phyloP scores from a whole-genome alignment of 495 filamentous ascomycete species.

The Venustampulla echinocandica region DNA sequence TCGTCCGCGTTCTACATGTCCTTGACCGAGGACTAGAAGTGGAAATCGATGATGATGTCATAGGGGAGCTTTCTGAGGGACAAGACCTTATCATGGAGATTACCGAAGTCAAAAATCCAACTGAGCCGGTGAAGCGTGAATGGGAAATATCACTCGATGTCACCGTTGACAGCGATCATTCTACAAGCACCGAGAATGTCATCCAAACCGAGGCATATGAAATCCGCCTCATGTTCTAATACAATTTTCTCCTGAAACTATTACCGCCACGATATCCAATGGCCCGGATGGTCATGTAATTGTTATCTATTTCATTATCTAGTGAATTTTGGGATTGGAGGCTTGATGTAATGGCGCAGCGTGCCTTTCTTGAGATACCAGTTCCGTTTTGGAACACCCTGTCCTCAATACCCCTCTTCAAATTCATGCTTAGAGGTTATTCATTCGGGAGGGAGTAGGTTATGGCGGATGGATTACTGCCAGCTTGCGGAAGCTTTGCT shows the following conservation, averaged over 20 bases:
- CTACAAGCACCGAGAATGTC: constrained; percentile 29
- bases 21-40: constrained; percentile 68
- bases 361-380: constrained; percentile 22
- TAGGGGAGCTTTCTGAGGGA: constrained; percentile 78
- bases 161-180: constrained; percentile 30
- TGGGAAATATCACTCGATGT: constrained; percentile 45
- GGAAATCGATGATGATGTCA: constrained; percentile 83
- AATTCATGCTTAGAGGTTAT: constrained; percentile 13
- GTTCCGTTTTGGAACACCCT: constrained; percentile 14
- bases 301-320: constrained; percentile 13
- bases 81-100: constrained; percentile 71
- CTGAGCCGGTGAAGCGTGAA: constrained; percentile 33
- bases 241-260: constrained; percentile 11
- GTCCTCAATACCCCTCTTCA: constrained; percentile 1
- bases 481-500: neutral
- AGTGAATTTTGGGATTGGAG: constrained; percentile 6
- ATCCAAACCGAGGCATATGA: constrained; percentile 32
- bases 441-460: constrained; percentile 11
- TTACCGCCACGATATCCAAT: constrained; percentile 15
- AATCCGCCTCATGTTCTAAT: constrained; percentile 40
- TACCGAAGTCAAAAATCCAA: constrained; percentile 27
- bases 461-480: neutral
- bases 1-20: constrained; percentile 62
- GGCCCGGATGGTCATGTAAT: constrained; percentile 22
- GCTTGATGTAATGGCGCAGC: constrained; percentile 16